A percentile compares a stretch with the other conserved stretches of the same genome.
phyloP scores from a whole-genome alignment of 768 basidiomycete genomes.

The Artomyces pyxidatus region DNA sequence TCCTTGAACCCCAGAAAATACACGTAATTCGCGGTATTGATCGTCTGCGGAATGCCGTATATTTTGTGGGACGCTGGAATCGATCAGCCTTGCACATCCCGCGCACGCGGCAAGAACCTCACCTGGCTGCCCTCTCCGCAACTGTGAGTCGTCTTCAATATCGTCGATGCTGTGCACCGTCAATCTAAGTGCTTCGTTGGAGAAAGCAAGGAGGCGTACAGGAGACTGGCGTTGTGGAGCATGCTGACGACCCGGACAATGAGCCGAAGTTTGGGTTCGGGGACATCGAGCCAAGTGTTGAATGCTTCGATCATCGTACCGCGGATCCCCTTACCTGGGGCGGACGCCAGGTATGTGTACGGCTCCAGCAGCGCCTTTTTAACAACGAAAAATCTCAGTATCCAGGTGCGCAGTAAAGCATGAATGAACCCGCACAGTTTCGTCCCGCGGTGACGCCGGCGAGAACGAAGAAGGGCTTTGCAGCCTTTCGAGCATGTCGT shows the following conservation, averaged over 20 bases:
- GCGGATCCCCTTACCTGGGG: slow-evolving; percentile 91
- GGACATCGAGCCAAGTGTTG: slow-evolving; percentile 86
- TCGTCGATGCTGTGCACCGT: slow-evolving; percentile 70
- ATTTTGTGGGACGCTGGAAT: slow-evolving; percentile 88
- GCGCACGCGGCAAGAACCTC: slow-evolving; percentile 12
- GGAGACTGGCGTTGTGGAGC: slow-evolving; percentile 89
- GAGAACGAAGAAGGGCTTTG: background rate
- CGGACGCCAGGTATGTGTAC: slow-evolving; percentile 72
- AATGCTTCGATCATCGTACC: slow-evolving; percentile 85
- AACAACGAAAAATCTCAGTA: background rate
- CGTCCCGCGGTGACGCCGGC: slow-evolving; percentile 8
- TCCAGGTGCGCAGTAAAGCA: background rate
- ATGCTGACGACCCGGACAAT: slow-evolving; percentile 84
- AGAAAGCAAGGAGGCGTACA: slow-evolving; percentile 43
- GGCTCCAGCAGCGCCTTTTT: slow-evolving; percentile 68
- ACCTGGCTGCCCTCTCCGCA: slow-evolving; percentile 82
- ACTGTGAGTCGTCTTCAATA: slow-evolving; percentile 85
- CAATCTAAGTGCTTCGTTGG: too few relatives aligned
- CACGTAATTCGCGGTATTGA: slow-evolving; percentile 95
- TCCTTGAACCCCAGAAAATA: slow-evolving; percentile 93
- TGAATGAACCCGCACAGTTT: background rate
- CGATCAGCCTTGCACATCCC: background rate
- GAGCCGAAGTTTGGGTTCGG: slow-evolving; percentile 54
- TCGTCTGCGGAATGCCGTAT: slow-evolving; percentile 93
- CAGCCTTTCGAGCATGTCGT: slow-evolving; percentile 8